A percentile compares a stretch with the other conserved stretches of the same genome.
These are phyloP conservation scores for Rhododendron ovatum DNA, from an alignment of 148 eudicot species.

Conservation along the genomic window DNA sequence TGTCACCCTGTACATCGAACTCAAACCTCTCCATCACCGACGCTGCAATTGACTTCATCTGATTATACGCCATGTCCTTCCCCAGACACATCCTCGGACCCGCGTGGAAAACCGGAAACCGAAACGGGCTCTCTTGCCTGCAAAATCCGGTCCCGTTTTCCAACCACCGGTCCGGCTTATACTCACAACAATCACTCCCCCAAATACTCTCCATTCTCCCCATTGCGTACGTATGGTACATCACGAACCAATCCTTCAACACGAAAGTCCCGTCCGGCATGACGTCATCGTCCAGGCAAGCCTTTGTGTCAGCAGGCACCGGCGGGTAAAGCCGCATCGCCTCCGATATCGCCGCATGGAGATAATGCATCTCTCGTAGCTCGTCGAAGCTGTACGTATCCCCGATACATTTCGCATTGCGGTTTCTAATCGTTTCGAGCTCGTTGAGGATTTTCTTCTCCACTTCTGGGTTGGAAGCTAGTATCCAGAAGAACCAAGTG, in stretches of 20 bases:
- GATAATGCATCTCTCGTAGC: constrained; percentile 1
- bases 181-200: constrained; percentile 21
- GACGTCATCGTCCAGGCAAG: constrained; percentile 15
- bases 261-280: constrained; percentile 20
- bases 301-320: constrained; percentile 7
- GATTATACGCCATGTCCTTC: constrained; percentile 35
- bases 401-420: constrained; percentile 4
- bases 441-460: constrained; percentile 37
- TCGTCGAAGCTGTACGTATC: constrained; percentile 14
- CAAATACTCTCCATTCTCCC: constrained; percentile 25
- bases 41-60: constrained; percentile 37
- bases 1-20: constrained; percentile 13
- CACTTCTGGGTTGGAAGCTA: constrained; percentile 28
- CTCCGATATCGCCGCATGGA: constrained; percentile 10
- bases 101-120: constrained; percentile 51
- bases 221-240: constrained; percentile 20
- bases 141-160: constrained; percentile 27
- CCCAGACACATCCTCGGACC: constrained; percentile 41
- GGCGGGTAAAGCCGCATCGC: constrained; percentile 22
- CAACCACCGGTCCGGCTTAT: constrained; percentile 19
- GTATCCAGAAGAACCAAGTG: constrained; percentile 67
- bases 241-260: constrained; percentile 7
- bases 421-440: constrained; percentile 20
- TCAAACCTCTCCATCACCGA: constrained; percentile 29
- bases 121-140: constrained; percentile 46